Base-by-base conservation (phyloP, 2,329 filamentous ascomycete species). In the Pyrenophora graminea region DNA sequence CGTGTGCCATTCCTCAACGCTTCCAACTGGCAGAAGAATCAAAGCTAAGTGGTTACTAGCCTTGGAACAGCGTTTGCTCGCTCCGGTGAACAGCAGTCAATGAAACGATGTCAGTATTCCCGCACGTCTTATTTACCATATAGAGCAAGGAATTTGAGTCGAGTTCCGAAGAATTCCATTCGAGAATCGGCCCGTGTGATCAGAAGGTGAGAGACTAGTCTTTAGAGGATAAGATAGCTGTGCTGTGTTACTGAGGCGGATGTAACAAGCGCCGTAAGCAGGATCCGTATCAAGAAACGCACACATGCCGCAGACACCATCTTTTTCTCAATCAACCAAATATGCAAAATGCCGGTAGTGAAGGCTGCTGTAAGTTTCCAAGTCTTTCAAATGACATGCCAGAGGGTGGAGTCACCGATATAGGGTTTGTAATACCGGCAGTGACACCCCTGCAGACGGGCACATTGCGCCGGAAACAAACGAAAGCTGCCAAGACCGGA, bases 391-490 rank as follows among this genome's bases (percentile, higher is more conserved):
- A 25, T 25, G 23, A 25, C 8, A 9, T 25, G 17, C 17, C 10
- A 39, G 13, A 27, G 12, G 27, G 34, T 31, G 13, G 42, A 25
- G 19, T 19, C 3, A 5, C 21, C 30, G 41, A 48, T 40, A 42
- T 49, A 17, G 40, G 23, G 15, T 10, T 23, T 36, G 37, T 25
- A 38, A 32, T 33, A 27, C 43, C 53, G 45, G 45, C 41, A 46
- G 40, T 42, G 40, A 31, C 17, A 46, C 30, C 48, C 48, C 41
- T 55, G 49, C 3, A 12, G 19, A 46, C 43, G 50, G 50, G 17
- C 23, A 30, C 33, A 53, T 53, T 45, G 27, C 51, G 51, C 51
- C 47, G 51, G 32, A 31, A 27, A 21, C 32, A 45, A 45, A 32
- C 13, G 12, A 12, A 23, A 15, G 38, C 15, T 46, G 38, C 45